Conservation (phyloP, 2,329 filamentous ascomycete species). For the Paecilomyces variotii region DNA sequence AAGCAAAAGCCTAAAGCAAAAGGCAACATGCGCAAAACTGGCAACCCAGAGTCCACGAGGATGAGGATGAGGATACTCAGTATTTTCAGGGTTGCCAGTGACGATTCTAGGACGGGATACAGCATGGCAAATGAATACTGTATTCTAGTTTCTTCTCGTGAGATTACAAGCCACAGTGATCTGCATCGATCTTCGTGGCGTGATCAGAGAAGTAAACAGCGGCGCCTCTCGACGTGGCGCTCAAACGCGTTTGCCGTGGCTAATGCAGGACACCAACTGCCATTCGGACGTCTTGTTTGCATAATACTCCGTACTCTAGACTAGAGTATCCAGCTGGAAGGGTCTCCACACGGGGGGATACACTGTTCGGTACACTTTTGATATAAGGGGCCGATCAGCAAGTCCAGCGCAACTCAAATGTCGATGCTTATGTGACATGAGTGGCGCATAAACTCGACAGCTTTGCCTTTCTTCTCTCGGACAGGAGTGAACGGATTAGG, state of each 20-base stretch:
- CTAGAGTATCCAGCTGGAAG: neutral
- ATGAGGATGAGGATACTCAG: neutral
- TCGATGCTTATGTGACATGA: neutral
- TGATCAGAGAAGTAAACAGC: neutral
- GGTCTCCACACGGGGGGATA: neutral
- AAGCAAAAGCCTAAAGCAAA: neutral
- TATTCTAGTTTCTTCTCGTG: neutral
- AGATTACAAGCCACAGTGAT: neutral
- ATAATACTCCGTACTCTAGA: neutral
- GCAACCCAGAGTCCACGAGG: neutral
- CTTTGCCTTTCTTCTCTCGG: neutral
- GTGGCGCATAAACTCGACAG: neutral
- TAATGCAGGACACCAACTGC: neutral
- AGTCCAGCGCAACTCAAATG: neutral
- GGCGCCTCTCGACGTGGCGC: neutral
- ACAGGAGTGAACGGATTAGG: neutral
- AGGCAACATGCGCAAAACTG: neutral
- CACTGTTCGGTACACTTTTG: neutral
- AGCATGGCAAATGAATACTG: neutral
- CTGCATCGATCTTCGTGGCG: neutral
- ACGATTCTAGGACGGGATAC: neutral
- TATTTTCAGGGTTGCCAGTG: neutral
- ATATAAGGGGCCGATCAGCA: neutral
- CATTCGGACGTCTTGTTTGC: neutral
- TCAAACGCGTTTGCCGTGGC: neutral